A percentile compares a stretch with the other conserved stretches of the same genome.
Evolutionary conservation across 2,329 filamentous ascomycete species (phyloP).

Genomic region (Epichloe bromicola): DNA sequence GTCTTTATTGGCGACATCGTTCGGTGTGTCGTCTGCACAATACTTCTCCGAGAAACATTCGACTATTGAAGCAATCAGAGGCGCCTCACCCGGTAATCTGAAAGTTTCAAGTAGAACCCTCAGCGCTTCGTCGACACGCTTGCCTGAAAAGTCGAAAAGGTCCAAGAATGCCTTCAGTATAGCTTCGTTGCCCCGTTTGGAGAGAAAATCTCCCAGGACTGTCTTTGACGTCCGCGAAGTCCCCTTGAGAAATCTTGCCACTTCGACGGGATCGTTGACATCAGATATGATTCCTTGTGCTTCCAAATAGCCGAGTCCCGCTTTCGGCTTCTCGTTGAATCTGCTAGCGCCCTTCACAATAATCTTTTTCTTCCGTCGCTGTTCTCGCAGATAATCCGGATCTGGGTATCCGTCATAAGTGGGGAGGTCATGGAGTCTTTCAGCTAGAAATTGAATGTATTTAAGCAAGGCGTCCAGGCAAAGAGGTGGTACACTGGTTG

Average conservation of each 20-base stretch:
- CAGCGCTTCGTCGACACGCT: conserved; percentile 81
- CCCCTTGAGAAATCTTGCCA: conserved; percentile 78
- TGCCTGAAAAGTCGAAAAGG: conserved; percentile 76
- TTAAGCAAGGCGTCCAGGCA: conserved; percentile 85
- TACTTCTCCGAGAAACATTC: conserved; percentile 81
- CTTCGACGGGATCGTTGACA: conserved; percentile 56
- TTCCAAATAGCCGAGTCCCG: conserved; percentile 72
- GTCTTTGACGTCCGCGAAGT: conserved; percentile 85
- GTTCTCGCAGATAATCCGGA: conserved; percentile 49
- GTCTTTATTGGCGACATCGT: conserved; percentile 73
- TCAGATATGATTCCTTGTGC: conserved; percentile 76
- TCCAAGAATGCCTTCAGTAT: conserved; percentile 75
- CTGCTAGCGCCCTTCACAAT: conserved; percentile 80
- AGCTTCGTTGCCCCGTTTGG: conserved; percentile 79
- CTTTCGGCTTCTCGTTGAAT: conserved; percentile 92
- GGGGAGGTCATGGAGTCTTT: conserved; percentile 64
- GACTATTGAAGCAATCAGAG: conserved; percentile 85
- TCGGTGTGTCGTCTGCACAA: conserved; percentile 52
- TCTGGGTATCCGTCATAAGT: conserved; percentile 53
- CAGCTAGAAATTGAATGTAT: conserved; percentile 84
- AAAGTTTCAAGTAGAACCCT: conserved; percentile 82
- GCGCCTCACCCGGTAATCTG: conserved; percentile 83
- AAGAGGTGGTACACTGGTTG: conserved; percentile 88
- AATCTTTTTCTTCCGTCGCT: conserved; percentile 74
- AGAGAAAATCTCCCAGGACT: conserved; percentile 80